These are phyloP conservation scores for Leucosporidium creatinivorum DNA, from an alignment of 768 basidiomycete genomes.

Conservation along the genomic window DNA sequence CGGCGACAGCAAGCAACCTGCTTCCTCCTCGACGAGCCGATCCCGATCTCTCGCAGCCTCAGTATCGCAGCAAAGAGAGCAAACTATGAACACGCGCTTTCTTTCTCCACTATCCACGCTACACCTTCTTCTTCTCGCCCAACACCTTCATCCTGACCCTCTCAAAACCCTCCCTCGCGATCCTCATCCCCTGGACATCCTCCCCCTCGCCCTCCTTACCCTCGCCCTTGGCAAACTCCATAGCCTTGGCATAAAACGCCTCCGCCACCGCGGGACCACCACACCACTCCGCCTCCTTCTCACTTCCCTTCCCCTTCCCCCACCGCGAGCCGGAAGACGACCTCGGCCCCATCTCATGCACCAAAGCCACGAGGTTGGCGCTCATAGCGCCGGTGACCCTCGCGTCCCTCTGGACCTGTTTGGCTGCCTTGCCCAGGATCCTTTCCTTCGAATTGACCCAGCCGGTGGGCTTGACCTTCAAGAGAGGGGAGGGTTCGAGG, in stretches of 20 bases:
- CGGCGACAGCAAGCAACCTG: no score
- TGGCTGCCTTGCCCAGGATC: neutral
- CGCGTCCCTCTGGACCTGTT: neutral
- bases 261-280: neutral
- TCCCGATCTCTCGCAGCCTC: no score
- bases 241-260: slow-evolving; percentile 4
- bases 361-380: neutral
- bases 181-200: neutral
- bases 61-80: no score
- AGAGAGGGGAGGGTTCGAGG: neutral
- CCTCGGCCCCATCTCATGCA: neutral
- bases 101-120: no score
- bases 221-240: neutral
- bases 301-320: neutral
- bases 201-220: neutral
- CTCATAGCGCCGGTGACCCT: neutral
- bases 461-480: neutral
- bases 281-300: neutral
- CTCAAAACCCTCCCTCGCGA: neutral
- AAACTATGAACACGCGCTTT: no score
- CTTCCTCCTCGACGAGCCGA: no score
- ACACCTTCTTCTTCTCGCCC: neutral
- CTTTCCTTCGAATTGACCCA: neutral
- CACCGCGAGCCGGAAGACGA: no score
- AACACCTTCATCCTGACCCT: neutral